Evolutionary conservation across 177 flowering plant species (phyloP).

Genomic region (Vitis hybrid): DNA sequence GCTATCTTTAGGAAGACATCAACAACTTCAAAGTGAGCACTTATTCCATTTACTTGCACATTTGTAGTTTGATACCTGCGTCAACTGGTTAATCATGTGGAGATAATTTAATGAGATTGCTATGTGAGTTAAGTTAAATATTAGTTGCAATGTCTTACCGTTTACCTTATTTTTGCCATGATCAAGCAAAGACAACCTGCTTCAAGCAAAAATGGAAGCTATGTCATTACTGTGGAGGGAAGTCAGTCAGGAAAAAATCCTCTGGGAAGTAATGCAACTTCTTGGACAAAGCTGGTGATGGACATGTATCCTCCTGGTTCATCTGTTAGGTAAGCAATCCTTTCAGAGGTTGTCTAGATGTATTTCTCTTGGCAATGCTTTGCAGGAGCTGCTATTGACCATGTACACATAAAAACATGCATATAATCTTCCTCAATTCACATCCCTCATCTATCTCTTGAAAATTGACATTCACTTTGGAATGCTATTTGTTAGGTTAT

Average conservation of each 20-base stretch:
- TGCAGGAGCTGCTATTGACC: not conserved
- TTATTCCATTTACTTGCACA: not conserved
- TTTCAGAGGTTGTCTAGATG: not conserved
- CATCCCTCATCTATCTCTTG: no score
- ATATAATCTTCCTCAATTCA: no score
- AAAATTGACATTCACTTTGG: no score
- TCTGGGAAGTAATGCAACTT: slow-evolving; percentile 33
- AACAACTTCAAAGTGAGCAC: slow-evolving; percentile 62
- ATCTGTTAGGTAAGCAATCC: slow-evolving; percentile 56
- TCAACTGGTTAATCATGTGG: no score
- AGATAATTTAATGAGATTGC: no score
- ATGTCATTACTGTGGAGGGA: slow-evolving; percentile 46
- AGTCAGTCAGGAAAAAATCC: slow-evolving; percentile 42
- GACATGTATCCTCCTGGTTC: slow-evolving; percentile 82
- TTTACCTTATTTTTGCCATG: slow-evolving; percentile 31
- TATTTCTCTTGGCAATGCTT: not conserved
- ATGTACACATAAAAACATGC: no score
- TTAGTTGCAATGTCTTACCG: slow-evolving; percentile 12
- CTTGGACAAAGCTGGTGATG: slow-evolving; percentile 85
- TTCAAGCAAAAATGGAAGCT: slow-evolving; percentile 69
- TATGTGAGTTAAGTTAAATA: not conserved
- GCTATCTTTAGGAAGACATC: slow-evolving; percentile 33
- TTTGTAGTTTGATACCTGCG: no score
- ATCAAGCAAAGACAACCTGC: slow-evolving; percentile 96
- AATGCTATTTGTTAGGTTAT: no score